Evolutionary conservation across 352 stramenopile genomes (phyloP), one percentile per base, ranked within the genome.

Genomic region (Phytophthora vignae): DNA sequence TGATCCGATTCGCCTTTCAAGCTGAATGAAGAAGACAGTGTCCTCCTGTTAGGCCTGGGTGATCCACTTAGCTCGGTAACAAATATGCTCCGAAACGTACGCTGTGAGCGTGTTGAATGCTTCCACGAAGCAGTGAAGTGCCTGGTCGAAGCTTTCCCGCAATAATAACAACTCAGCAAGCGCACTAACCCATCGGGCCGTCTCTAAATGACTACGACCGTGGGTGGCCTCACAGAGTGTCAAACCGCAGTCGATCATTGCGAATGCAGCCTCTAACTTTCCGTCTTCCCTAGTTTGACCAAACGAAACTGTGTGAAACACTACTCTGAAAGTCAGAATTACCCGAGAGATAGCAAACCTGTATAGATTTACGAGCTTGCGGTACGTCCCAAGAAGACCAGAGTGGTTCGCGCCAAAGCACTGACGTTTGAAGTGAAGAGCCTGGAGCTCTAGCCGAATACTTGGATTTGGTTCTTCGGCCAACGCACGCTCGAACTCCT

Each of bases 361-460:
- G 57, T 88, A 85, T 4, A 91, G 60, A 1, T 77, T 82, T 14
- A 62, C 54, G 8, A 94, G 69, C 31, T 87, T 81, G 46, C 56
- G 75, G 55, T 77, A 71, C 1, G 74, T 82, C 19, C 61, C 40
- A 17, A 87, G 63, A 56, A 84, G 68, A 36, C 74, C 76, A 63
- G 78, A 64, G 22, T 84, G 66, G 0, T 46, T 61, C 4, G 74
- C 65, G 2, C 83, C 84, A 40, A 85, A 81, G 11, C 65, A 55
- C 12, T 78, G 65, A 1, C 67, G 67, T 62, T 94, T 94, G 19
- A 79, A 81, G 27, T 83, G 60, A 1, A 91, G 75, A 4, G 83
- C 82, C 27, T 90, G 81, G 1, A 92, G 69, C 56, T 94, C 80
- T 6, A 82, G 67, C 1, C 76, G 77, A 22, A 90, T 63, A 8